A percentile compares a stretch with the other conserved stretches of the same genome.
Conservation (phyloP, 306 rosid genomes). For the Ormosia semicastrata region DNA sequence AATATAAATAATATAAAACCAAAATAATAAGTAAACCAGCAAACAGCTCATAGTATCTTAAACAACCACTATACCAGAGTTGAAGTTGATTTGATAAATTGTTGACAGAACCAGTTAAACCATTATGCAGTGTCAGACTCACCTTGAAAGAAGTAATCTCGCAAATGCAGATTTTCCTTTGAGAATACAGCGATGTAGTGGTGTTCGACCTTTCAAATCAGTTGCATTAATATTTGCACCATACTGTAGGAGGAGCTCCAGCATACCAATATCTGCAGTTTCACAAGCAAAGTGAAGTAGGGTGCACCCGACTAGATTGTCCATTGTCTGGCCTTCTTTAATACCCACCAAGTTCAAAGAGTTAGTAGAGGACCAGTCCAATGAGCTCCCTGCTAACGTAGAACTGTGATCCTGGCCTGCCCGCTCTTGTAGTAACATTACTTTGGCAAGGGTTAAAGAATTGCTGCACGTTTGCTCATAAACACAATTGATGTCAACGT, state of each 20-base stretch:
- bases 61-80: neutral
- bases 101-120: slow-evolving; percentile 7
- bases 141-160: slow-evolving; percentile 90
- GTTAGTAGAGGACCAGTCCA: slow-evolving; percentile 67
- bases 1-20: neutral
- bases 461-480: slow-evolving; percentile 67
- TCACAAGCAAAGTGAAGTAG: slow-evolving; percentile 96
- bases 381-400: slow-evolving; percentile 52
- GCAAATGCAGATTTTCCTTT: slow-evolving; percentile 59
- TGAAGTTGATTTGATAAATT: neutral
- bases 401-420: slow-evolving; percentile 56
- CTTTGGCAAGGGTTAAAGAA: slow-evolving; percentile 87
- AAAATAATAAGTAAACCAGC: slow-evolving; percentile 24
- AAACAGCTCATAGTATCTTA: neutral
- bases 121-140: slow-evolving; percentile 7
- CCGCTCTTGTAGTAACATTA: slow-evolving; percentile 84
- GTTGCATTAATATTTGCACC: slow-evolving; percentile 80
- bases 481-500: slow-evolving; percentile 68
- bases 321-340: slow-evolving; percentile 61
- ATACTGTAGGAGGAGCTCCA: slow-evolving; percentile 93
- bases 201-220: slow-evolving; percentile 77
- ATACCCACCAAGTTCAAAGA: slow-evolving; percentile 48
- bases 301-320: slow-evolving; percentile 76
- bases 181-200: slow-evolving; percentile 76
- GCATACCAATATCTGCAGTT: slow-evolving; percentile 90